Conservation (phyloP, 2,329 filamentous ascomycete genomes). For the Cladosporium phlei region DNA sequence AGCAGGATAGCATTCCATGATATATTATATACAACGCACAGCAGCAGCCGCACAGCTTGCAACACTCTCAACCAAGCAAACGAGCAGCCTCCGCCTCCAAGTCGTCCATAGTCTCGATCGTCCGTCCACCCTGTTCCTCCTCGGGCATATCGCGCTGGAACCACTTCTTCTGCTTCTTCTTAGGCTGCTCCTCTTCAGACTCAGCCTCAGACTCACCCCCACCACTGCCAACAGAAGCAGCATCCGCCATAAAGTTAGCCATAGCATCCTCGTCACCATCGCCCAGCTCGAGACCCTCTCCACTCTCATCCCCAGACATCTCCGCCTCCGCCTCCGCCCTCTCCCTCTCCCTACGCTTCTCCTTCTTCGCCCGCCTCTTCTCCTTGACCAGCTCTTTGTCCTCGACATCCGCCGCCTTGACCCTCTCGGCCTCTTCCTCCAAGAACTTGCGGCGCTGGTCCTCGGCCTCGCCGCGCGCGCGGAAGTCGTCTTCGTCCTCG, state of each 20-base stretch:
- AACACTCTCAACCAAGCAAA: conserved; percentile 48
- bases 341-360: conserved; percentile 67
- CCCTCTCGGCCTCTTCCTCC: conserved; percentile 66
- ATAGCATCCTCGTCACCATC: conserved; percentile 35
- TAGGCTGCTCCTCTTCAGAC: conserved; percentile 36
- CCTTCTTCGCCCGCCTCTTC: conserved; percentile 70
- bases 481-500: conserved; percentile 77
- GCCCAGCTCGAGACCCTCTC: conserved; percentile 15
- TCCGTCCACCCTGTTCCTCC: conserved; percentile 50
- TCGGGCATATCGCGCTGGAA: conserved; percentile 63
- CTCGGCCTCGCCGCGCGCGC: conserved; percentile 67
- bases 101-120: conserved; percentile 75
- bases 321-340: conserved; percentile 35
- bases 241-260: conserved; percentile 40
- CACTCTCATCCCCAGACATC: conserved; percentile 23
- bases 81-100: conserved; percentile 72
- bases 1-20: not conserved
- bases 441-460: conserved; percentile 74
- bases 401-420: conserved; percentile 68
- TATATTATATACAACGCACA: not conserved
- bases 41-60: no score
- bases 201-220: conserved; percentile 44
- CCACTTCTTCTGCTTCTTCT: conserved; percentile 72
- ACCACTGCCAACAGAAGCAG: conserved; percentile 28
- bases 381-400: conserved; percentile 79